phyloP scores from a whole-genome alignment of 768 basidiomycete genomes.

The Collybia mongolica region DNA sequence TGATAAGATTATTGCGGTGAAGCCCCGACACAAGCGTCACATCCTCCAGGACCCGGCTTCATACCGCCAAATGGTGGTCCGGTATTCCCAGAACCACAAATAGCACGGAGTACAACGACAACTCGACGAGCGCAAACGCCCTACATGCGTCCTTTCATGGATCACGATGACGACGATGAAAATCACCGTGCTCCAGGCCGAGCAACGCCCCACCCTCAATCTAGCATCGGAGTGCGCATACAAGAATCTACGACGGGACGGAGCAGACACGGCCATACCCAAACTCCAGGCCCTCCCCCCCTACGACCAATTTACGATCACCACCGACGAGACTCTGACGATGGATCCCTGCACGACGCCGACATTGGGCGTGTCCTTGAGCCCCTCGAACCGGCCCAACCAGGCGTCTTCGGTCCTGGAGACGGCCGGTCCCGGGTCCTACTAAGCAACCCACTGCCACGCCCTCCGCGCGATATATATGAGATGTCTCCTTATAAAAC shows the following conservation, averaged over 20 bases:
- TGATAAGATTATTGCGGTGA: too few species aligned
- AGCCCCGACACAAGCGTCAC: too few species aligned
- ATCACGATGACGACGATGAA: slow-evolving; percentile 3
- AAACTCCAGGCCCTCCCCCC: not conserved
- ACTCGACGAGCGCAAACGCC: slow-evolving; percentile 5
- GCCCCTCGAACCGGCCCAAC: not conserved
- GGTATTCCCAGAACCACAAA: not conserved
- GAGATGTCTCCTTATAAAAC: slow-evolving; percentile 54
- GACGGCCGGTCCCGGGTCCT: not conserved
- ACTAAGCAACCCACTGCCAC: slow-evolving; percentile 57
- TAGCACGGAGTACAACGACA: not conserved
- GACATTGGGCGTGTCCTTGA: not conserved
- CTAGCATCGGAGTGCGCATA: not conserved
- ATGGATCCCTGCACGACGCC: not conserved
- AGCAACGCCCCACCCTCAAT: not conserved
- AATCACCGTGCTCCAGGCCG: not conserved
- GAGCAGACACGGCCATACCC: not conserved
- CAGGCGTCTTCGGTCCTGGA: slow-evolving; percentile 1
- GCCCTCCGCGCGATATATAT: slow-evolving; percentile 61
- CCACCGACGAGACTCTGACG: not conserved
- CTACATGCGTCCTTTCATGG: not conserved
- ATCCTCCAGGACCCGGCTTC: not conserved
- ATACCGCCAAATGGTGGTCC: not conserved
- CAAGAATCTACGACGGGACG: not conserved
- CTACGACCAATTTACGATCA: slow-evolving; percentile 1